Evolutionary conservation across 495 filamentous ascomycete genomes (phyloP), one percentile per base, ranked within the genome.

Genomic region (Parathielavia hyrcaniae): DNA sequence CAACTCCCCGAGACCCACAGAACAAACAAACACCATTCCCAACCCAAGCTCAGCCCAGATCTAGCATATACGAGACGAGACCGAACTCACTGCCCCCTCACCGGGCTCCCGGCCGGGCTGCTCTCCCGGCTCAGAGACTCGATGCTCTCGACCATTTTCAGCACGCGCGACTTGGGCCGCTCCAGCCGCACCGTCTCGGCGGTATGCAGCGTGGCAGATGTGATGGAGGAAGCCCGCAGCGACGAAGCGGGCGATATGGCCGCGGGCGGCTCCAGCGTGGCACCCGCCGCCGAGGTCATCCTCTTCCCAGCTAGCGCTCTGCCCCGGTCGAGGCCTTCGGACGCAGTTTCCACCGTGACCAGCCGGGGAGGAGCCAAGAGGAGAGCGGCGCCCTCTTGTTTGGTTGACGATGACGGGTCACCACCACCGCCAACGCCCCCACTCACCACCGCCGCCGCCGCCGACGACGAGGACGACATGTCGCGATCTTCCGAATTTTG

Each of bases 71-170:
- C n/a, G n/a, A n/a, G n/a, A n/a, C n/a, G n/a, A n/a, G 41, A 41
- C 17, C n/a, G 14, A 10, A 34, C 34, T 48, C 53, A 46, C 20
- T 41, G 61, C 26, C 58, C 26, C 55, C 49, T 59, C 41, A 57
- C 30, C 30, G 71, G 70, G 36, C 70, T 71, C 14, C 55, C 60
- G 0, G 60, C 59, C 0, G 71, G 69, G 35, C 72, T 76, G 19
- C 38, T 56, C 16, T 73, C 72, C 45, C 66, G 55, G 43, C 70
- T 72, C 59, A 63, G 56, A 17, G 59, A 69, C 66, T 78, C 76
- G 40, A 78, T 63, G 51, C 65, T 73, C 66, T 78, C 68, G 34
- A 78, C 75, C 72, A 78, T 76, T 32, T 71, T 70, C n/a, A 73
- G 60, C n/a, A 78, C 76, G 23, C 71, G 55, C 1, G 72, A 73